Percentiles rank a stretch among this genome's conserved stretches.
Evolutionary conservation across 2,329 filamentous ascomycete species (phyloP).

Genomic region (Fusarium miscanthi): DNA sequence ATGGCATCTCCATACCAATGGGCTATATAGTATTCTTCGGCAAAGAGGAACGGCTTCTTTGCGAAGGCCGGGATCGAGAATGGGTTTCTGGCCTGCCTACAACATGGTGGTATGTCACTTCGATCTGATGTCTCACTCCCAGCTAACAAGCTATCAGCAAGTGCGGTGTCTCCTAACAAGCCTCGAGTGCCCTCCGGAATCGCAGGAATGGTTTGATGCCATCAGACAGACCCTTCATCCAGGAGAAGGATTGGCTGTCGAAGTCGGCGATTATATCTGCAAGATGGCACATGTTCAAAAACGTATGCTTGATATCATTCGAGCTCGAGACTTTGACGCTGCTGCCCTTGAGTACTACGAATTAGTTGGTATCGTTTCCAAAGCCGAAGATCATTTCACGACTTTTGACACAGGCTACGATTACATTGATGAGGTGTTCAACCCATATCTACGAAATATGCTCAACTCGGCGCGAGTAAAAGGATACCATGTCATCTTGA

Average conservation of each 20-base stretch:
- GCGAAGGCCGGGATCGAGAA: constrained; percentile 40
- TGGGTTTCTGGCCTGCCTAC: constrained; percentile 53
- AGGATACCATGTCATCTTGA: constrained; percentile 48
- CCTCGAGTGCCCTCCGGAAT: constrained; percentile 51
- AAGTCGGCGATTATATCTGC: constrained; percentile 45
- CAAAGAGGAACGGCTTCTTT: constrained; percentile 47
- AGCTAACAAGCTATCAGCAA: constrained; percentile 49
- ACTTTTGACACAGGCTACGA: constrained; percentile 25
- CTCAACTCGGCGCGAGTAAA: constrained; percentile 51
- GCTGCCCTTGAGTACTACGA: constrained; percentile 45
- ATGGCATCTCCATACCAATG: constrained; percentile 53
- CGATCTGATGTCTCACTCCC: neutral
- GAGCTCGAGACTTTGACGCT: constrained; percentile 41
- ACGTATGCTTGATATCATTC: constrained; percentile 45
- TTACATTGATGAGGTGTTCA: constrained; percentile 20
- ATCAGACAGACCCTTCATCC: constrained; percentile 43
- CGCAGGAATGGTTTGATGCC: constrained; percentile 50
- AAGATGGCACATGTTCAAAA: constrained; percentile 45
- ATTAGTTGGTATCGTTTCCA: constrained; percentile 41
- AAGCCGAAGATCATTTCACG: constrained; percentile 41
- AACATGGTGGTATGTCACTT: constrained; percentile 52
- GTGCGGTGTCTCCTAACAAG: constrained; percentile 50
- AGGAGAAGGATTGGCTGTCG: constrained; percentile 45
- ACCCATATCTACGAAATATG: constrained; percentile 50
- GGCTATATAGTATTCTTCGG: constrained; percentile 53